Evolutionary conservation across 345 rosid genomes (phyloP).

Genomic region (Lepidium africanum): DNA sequence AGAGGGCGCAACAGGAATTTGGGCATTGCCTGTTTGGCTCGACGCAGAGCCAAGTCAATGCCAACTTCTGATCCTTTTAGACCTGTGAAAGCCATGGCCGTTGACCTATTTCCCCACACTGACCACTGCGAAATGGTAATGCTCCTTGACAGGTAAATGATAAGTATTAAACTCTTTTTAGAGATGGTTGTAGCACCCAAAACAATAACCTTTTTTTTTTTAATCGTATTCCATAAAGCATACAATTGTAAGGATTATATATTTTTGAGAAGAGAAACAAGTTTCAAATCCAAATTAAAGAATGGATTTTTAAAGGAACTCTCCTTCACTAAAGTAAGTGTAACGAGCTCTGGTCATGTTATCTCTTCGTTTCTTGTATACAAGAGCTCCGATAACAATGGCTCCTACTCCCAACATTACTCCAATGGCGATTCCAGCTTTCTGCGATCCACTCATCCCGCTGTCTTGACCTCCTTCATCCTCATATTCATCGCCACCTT

Average conservation of each 20-base stretch:
- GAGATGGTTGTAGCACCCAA: conserved; percentile 4
- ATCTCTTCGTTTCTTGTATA: conserved; percentile 31
- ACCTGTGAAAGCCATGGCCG: conserved; percentile 96
- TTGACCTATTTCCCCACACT: conserved; percentile 94
- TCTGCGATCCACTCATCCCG: conserved; percentile 11
- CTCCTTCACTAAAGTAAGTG: conserved; percentile 22
- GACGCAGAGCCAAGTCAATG: conserved; percentile 83
- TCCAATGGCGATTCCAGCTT: conserved; percentile 25
- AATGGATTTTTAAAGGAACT: conserved; percentile 1
- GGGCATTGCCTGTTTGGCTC: conserved; percentile 77
- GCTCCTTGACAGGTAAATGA: conserved; percentile 68
- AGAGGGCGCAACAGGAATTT: conserved; percentile 65
- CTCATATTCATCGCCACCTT: background rate
- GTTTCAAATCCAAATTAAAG: background rate
- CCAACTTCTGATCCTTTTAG: conserved; percentile 79
- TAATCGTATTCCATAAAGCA: background rate
- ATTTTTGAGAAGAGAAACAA: background rate
- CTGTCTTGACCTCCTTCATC: background rate
- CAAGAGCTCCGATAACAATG: conserved; percentile 20
- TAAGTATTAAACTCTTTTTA: background rate
- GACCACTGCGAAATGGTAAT: conserved; percentile 91
- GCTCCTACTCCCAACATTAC: conserved; percentile 12
- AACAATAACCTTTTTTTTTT: background rate
- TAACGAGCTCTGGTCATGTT: conserved; percentile 29
- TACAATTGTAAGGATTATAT: conserved; percentile 11